Evolutionary conservation across 106 monocot genomes (phyloP).

Genomic region (Hemerocallis citrina): DNA sequence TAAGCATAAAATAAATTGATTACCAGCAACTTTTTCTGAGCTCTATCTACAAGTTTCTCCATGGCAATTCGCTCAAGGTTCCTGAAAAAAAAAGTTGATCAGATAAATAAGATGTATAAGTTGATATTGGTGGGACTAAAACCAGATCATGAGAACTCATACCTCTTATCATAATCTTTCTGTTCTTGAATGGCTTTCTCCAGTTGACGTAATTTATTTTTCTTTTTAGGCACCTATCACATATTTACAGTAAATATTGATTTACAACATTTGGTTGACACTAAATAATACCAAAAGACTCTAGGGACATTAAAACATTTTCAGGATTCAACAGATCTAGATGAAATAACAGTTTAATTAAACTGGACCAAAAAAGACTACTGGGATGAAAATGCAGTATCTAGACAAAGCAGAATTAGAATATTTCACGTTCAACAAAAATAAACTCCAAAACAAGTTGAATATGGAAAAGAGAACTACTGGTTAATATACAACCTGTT

Average conservation of each 20-base stretch:
- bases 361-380: too few species aligned
- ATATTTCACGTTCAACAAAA: background rate
- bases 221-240: conserved; percentile 51
- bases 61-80: conserved; percentile 73
- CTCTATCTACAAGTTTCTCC: conserved; percentile 73
- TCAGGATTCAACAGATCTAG: too few species aligned
- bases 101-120: background rate
- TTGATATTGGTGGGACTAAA: background rate
- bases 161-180: conserved; percentile 60
- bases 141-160: conserved; percentile 1
- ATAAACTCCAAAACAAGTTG: background rate
- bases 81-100: conserved; percentile 31
- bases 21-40: conserved; percentile 69
- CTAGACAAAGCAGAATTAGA: background rate
- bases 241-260: conserved; percentile 6
- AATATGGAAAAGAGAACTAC: background rate
- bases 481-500: conserved; percentile 29
- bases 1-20: conserved; percentile 2
- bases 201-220: conserved; percentile 35
- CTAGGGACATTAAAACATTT: background rate
- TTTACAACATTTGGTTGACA: background rate
- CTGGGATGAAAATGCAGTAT: too few species aligned
- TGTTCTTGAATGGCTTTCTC: conserved; percentile 44
- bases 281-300: background rate
- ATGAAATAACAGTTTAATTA: too few species aligned